Percentiles rank a stretch among this genome's conserved stretches.
Conservation (phyloP, 1,139 yeast genomes). For the Pichia inconspicua region DNA sequence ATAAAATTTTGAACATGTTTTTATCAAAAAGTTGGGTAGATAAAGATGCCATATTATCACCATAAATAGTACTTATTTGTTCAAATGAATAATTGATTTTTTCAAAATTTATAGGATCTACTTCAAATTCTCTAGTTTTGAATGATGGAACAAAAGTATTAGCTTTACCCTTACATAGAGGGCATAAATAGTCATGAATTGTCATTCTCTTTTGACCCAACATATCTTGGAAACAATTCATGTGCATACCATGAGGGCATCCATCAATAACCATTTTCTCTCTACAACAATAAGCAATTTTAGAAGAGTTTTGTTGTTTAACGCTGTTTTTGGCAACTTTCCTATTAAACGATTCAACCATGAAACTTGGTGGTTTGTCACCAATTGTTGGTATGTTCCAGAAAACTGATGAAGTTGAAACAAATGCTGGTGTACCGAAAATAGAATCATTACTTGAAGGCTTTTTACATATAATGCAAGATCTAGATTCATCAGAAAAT, state of each 20-base stretch:
- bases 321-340: neutral
- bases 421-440: conserved; percentile 49
- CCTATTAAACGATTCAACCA: conserved; percentile 18
- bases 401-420: conserved; percentile 34
- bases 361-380: conserved; percentile 19
- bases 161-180: conserved; percentile 53
- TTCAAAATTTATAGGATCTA: conserved; percentile 17
- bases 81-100: neutral
- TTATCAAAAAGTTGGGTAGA: conserved; percentile 19
- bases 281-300: conserved; percentile 12
- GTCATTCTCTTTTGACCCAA: conserved; percentile 20
- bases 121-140: conserved; percentile 18
- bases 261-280: conserved; percentile 41
- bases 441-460: conserved; percentile 36
- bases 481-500: conserved; percentile 24
- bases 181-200: conserved; percentile 42
- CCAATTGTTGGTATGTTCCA: conserved; percentile 40
- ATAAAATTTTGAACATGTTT: conserved; percentile 20
- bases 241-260: conserved; percentile 68
- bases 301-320: neutral
- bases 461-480: conserved; percentile 65
- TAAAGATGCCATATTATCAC: conserved; percentile 21
- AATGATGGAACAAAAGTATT: conserved; percentile 41
- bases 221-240: conserved; percentile 39
- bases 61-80: conserved; percentile 8